These are phyloP conservation scores for Uronychia binucleata DNA, from an alignment of 73 alveolate species.

Conservation along the genomic window DNA sequence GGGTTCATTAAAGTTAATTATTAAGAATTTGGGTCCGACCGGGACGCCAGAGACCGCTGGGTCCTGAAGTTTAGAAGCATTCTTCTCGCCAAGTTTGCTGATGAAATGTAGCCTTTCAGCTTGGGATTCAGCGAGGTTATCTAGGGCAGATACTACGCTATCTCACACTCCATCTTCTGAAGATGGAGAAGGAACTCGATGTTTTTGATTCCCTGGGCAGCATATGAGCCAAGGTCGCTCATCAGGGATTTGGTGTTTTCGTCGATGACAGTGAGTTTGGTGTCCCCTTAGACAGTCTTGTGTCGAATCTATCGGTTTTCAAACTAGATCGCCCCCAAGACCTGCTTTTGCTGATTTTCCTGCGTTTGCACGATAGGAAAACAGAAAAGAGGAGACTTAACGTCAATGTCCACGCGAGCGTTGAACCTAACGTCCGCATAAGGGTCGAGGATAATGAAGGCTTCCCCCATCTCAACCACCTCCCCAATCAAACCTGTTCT, in stretches of 20 bases:
- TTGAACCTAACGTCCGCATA: neutral
- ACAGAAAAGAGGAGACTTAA: neutral
- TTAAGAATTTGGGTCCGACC: too few species aligned
- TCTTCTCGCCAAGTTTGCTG: too few species aligned
- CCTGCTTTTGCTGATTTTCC: neutral
- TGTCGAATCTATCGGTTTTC: neutral
- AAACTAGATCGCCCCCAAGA: neutral
- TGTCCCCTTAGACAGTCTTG: neutral
- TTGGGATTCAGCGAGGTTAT: neutral
- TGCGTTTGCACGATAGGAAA: neutral
- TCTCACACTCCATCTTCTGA: neutral
- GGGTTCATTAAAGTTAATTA: too few species aligned
- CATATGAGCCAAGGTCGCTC: neutral
- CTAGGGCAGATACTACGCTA: neutral
- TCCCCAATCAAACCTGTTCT: neutral
- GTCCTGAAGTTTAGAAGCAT: too few species aligned
- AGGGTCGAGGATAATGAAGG: neutral
- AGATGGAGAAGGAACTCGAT: neutral
- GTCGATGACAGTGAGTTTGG: neutral
- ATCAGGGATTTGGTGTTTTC: neutral
- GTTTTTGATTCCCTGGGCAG: neutral
- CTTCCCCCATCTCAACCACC: neutral
- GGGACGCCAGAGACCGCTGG: too few species aligned
- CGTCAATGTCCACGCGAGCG: neutral
- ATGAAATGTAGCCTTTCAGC: neutral